Evolutionary conservation across 352 stramenopile species (phyloP), one percentile per base, ranked within the genome.

Genomic region (Phytophthora constricta): DNA sequence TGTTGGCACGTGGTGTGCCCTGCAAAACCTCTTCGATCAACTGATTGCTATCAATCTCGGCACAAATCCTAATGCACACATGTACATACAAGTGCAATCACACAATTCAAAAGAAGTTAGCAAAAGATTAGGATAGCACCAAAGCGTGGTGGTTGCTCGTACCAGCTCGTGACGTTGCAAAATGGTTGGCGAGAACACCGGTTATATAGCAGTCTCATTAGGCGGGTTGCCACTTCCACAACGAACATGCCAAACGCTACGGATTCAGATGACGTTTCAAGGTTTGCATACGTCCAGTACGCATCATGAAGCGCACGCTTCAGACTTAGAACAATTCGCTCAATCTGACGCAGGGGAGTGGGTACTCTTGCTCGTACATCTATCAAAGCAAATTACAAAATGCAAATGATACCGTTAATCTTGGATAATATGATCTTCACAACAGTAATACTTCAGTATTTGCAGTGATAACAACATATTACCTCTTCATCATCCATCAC

Each of bases 81-180:
- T 5, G 47, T 8, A 28, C 37, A 26, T 51, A 25, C 27, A 14
- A 20, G 4, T 14, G 16, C 17, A 20, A 37, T 37, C 31, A 11
- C 31, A 37, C 31, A 37, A 11, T 11, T 37, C 7, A 37, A n/a
- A n/a, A n/a, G n/a, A n/a, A n/a, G n/a, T n/a, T n/a, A n/a, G n/a
- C n/a, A n/a, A n/a, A n/a, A n/a, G n/a, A n/a, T n/a, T n/a, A n/a
- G n/a, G n/a, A n/a, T n/a, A n/a, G n/a, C n/a, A n/a, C n/a, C n/a
- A n/a, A n/a, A n/a, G n/a, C n/a, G n/a, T 37, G 7, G 13, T 37
- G 31, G 13, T 37, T 10, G n/a, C 11, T 77, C 84, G 17, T 74
- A 89, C 87, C 87, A 95, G 59, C 76, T 89, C 16, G 77, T 85
- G 52, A 90, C 83, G 47, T 86, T 90, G 70, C 80, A 92, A 65